Evolutionary conservation across 208 protist species (phyloP), one percentile per base, ranked within the genome.

Genomic region (Leishmania braziliensis): DNA sequence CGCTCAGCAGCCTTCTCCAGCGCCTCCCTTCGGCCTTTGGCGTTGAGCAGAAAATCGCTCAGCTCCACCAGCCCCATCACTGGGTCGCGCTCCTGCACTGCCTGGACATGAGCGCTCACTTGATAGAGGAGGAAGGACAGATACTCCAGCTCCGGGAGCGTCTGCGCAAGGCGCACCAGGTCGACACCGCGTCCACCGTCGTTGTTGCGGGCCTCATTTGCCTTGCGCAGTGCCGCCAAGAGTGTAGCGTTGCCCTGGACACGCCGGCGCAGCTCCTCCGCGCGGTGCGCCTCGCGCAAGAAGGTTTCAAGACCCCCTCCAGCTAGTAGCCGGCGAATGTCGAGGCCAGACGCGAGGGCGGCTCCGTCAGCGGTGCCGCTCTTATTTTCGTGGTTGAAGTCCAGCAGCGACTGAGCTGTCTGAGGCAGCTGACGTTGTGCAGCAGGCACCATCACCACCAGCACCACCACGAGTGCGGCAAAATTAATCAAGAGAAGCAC

Each of bases 21-120:
- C 48, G 82, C 82, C 18, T 43, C 77, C 4, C 6, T 26, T 4
- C 82, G 82, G 2, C 82, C 82, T 65, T 75, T 78, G 33, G 54
- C 72, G 72, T 81, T 78, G 54, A 81, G 82, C 71, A 85, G 9
- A 56, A 85, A 85, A 69, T 85, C 68, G 60, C 82, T 79, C 51
- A 85, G 77, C 71, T 85, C 77, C 50, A 70, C 73, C 51, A 85
- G 65, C 39, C 82, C 82, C 46, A 75, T 33, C 3, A 62, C 29
- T 4, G 77, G 60, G 72, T 85, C 82, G 82, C 79, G 82, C 14
- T 54, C 54, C 16, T 85, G 82, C 39, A 85, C 54, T 14, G 82
- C 82, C 63, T n/a, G 48, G 39, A 85, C 53, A 69, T 85, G 69
- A 43, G 12, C 82, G 43, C 77, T 70, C 46, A 85, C 82, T 29